Conservation (phyloP, 1,139 yeast species). For the Candida glucosophila region DNA sequence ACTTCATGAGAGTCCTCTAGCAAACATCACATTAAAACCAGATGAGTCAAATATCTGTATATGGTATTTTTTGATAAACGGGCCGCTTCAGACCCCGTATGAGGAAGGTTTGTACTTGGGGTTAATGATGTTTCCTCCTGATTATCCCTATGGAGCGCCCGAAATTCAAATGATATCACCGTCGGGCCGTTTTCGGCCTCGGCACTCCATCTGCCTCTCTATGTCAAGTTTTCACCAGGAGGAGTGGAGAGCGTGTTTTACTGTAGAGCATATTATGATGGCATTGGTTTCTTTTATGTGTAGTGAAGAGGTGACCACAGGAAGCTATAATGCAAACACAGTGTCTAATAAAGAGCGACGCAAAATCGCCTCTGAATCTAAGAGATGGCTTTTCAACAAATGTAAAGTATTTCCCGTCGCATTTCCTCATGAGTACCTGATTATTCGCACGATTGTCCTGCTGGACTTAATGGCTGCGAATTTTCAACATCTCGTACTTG, state of each 20-base stretch:
- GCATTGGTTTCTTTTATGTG: constrained; percentile 11
- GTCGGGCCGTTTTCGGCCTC: constrained; percentile 7
- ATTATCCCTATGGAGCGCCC: constrained; percentile 10
- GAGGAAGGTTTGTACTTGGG: constrained; percentile 11
- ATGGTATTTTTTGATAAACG: constrained; percentile 12
- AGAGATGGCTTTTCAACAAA: constrained; percentile 7
- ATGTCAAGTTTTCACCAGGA: constrained; percentile 9
- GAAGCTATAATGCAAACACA: constrained; percentile 3
- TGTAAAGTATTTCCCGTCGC: constrained; percentile 7
- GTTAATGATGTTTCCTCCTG: constrained; percentile 9
- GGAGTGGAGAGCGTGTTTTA: constrained; percentile 11
- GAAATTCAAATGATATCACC: constrained; percentile 12
- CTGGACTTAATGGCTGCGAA: no score
- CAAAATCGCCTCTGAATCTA: constrained; percentile 6
- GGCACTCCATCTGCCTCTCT: constrained; percentile 8
- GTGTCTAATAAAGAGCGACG: constrained; percentile 1
- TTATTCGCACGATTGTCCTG: no score
- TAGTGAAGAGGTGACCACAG: constrained; percentile 7
- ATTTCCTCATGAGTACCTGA: constrained; percentile 8
- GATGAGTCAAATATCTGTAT: constrained; percentile 8
- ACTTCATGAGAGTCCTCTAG: constrained; percentile 5
- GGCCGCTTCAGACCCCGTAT: constrained; percentile 8
- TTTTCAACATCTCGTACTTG: no score
- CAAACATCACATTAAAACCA: constrained; percentile 7
- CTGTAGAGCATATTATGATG: constrained; percentile 9